These are phyloP conservation scores for Beauveria varroae DNA, from an alignment of 2,329 filamentous ascomycete genomes.

Conservation along the genomic window DNA sequence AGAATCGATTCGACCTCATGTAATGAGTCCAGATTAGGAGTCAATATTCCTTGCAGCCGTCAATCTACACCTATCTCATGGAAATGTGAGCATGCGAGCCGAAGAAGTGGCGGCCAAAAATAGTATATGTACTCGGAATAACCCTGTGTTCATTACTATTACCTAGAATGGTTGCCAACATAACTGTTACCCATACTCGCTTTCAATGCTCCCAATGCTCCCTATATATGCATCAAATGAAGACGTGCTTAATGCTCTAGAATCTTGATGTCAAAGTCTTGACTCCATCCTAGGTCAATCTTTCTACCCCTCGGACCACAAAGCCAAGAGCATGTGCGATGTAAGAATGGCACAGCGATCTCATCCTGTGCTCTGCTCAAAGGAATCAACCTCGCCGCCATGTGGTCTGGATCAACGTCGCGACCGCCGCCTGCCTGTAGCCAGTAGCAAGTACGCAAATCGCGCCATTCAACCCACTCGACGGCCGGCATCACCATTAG, in stretches of 20 bases:
- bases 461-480: slow-evolving; percentile 59
- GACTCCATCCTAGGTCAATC: slow-evolving; percentile 15
- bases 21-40: not conserved
- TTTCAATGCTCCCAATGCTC: slow-evolving; percentile 2
- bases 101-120: not conserved
- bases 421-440: slow-evolving; percentile 2
- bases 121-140: not conserved
- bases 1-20: not conserved
- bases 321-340: slow-evolving; percentile 42
- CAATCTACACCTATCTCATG: too few relatives aligned
- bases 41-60: not conserved
- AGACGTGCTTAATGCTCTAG: not conserved
- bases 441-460: slow-evolving; percentile 22
- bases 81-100: not conserved
- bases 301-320: slow-evolving; percentile 35
- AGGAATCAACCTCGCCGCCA: slow-evolving; percentile 16
- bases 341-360: slow-evolving; percentile 37
- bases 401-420: slow-evolving; percentile 1
- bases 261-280: not conserved
- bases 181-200: not conserved
- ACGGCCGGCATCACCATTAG: slow-evolving; percentile 42
- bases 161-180: not conserved
- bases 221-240: not conserved
- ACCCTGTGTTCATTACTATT: not conserved
- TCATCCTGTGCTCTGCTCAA: slow-evolving; percentile 27